phyloP scores from a whole-genome alignment of 495 filamentous ascomycete genomes.

The Podospora fimiseda region DNA sequence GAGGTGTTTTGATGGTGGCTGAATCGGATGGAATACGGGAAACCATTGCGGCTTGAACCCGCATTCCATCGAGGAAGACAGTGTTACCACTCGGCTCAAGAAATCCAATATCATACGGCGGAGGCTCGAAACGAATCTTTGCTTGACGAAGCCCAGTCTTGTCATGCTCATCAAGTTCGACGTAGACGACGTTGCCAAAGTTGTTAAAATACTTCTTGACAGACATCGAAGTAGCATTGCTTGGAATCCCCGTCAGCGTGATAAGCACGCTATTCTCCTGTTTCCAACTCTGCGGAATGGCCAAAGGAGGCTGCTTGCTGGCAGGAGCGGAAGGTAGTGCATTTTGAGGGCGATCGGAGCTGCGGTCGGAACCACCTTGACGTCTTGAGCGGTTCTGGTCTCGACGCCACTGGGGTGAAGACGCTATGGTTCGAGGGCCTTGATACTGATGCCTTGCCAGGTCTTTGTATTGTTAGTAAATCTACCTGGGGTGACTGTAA shows the following conservation, averaged over 20 bases:
- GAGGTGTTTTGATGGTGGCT: constrained; percentile 15
- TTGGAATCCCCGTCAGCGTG: constrained; percentile 21
- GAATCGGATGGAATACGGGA: background rate
- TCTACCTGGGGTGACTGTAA: too few species aligned
- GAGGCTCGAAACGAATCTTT: constrained; percentile 33
- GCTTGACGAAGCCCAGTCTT: constrained; percentile 11
- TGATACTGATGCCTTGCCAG: too few species aligned
- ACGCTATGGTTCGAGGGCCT: too few species aligned
- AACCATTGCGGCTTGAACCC: constrained; percentile 7
- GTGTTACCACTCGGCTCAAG: constrained; percentile 11
- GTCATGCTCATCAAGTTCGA: constrained; percentile 28
- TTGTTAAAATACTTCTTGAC: constrained; percentile 20
- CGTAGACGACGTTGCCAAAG: constrained; percentile 26
- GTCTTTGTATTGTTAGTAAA: too few species aligned
- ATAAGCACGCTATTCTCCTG: constrained; percentile 19
- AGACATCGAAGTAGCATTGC: constrained; percentile 17
- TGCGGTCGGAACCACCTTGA: too few species aligned
- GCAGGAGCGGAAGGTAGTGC: background rate
- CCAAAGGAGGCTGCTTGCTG: background rate
- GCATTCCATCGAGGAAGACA: background rate
- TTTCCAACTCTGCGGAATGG: constrained; percentile 22
- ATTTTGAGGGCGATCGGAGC: too few species aligned
- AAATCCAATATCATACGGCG: constrained; percentile 23
- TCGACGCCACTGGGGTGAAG: too few species aligned
- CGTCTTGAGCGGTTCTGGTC: too few species aligned